These are phyloP conservation scores for Suhomyces tanzawaensis DNA, from an alignment of 805 yeast species.

Conservation along the genomic window DNA sequence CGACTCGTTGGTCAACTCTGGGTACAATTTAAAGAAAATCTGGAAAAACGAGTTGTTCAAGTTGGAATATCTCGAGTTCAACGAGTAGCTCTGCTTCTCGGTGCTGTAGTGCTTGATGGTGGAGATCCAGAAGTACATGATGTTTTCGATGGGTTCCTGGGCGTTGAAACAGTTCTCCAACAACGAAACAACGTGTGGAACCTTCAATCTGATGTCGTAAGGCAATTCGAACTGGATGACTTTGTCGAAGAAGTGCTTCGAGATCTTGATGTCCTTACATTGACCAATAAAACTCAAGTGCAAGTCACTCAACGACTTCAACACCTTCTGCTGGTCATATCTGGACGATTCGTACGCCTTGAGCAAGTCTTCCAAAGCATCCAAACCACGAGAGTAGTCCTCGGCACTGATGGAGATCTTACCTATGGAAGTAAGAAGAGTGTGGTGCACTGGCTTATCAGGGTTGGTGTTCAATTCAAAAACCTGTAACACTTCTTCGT, in stretches of 20 bases:
- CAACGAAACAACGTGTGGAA: slow-evolving; percentile 66
- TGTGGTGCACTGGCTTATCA: slow-evolving; percentile 34
- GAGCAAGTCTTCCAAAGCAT: slow-evolving; percentile 59
- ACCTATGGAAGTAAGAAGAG: slow-evolving; percentile 68
- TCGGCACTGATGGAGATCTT: slow-evolving; percentile 66
- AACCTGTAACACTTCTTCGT: slow-evolving; percentile 58
- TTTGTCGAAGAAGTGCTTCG: slow-evolving; percentile 71
- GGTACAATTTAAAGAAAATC: slow-evolving; percentile 61
- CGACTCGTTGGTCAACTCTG: slow-evolving; percentile 52
- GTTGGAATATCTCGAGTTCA: slow-evolving; percentile 70
- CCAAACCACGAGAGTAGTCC: slow-evolving; percentile 63
- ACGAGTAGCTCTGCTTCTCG: slow-evolving; percentile 44
- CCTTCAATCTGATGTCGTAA: slow-evolving; percentile 66
- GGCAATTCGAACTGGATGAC: slow-evolving; percentile 72
- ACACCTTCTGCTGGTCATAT: slow-evolving; percentile 21
- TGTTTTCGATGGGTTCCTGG: slow-evolving; percentile 55
- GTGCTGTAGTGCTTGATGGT: slow-evolving; percentile 52
- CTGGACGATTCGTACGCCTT: slow-evolving; percentile 33
- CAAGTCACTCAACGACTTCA: slow-evolving; percentile 59
- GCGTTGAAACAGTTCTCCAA: slow-evolving; percentile 58
- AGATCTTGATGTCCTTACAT: slow-evolving; percentile 68
- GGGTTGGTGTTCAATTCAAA: slow-evolving; percentile 44
- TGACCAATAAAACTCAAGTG: slow-evolving; percentile 78
- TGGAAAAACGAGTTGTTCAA: slow-evolving; percentile 67
- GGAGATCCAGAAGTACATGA: slow-evolving; percentile 60